These are phyloP conservation scores for Rhodomyrtus psidioides DNA, from an alignment of 441 rosid genomes.

Conservation along the genomic window DNA sequence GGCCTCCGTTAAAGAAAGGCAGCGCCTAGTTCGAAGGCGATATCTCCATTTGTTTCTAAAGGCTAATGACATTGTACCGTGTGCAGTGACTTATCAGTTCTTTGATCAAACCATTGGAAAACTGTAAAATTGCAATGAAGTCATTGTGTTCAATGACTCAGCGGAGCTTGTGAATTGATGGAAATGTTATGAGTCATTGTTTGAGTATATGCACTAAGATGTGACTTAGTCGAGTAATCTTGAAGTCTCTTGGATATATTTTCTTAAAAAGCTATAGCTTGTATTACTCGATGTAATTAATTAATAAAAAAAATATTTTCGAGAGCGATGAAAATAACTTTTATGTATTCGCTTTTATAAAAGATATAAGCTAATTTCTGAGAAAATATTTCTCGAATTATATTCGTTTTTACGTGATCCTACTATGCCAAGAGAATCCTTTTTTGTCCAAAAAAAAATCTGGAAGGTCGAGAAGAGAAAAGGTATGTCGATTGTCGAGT, in stretches of 20 bases:
- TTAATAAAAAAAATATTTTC: too few species aligned
- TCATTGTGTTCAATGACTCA: not conserved
- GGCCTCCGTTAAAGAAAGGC: conserved; percentile 47
- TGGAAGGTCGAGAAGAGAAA: too few species aligned
- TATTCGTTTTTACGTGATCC: too few species aligned
- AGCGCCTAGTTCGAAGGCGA: conserved; percentile 24
- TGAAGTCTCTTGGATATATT: not conserved
- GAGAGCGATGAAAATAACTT: too few species aligned
- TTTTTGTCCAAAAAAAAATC: too few species aligned
- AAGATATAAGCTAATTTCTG: too few species aligned
- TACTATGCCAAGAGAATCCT: too few species aligned
- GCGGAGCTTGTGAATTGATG: not conserved
- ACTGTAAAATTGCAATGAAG: not conserved
- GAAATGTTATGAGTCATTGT: not conserved
- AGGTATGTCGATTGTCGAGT: too few species aligned
- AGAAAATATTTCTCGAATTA: too few species aligned
- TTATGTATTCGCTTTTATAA: too few species aligned
- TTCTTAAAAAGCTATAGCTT: too few species aligned
- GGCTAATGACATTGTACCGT: not conserved
- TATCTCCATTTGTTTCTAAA: not conserved
- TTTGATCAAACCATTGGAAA: not conserved
- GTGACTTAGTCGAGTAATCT: not conserved
- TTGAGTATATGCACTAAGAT: not conserved
- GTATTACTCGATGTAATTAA: too few species aligned
- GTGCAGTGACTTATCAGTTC: not conserved